These are phyloP conservation scores for Brassica balearica DNA, from an alignment of 441 rosid genomes.

Conservation along the genomic window DNA sequence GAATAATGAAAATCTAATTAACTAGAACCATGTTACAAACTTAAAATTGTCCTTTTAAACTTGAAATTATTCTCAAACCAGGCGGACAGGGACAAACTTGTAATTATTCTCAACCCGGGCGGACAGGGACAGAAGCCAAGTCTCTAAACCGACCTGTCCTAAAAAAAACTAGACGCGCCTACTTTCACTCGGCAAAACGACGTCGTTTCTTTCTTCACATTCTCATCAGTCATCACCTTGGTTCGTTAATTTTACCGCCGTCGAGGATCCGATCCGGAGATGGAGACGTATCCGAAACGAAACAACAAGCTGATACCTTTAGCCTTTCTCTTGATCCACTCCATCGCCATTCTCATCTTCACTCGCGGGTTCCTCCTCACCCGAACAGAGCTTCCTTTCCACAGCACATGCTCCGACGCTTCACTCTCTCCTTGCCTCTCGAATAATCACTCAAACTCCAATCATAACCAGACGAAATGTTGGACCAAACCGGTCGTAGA, in stretches of 20 bases:
- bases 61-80: too few relatives aligned
- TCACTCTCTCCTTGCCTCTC: slow-evolving; percentile 68
- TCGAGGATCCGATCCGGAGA: slow-evolving; percentile 28
- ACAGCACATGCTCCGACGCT: slow-evolving; percentile 74
- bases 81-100: too few relatives aligned
- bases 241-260: slow-evolving; percentile 17
- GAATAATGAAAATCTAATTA: too few relatives aligned
- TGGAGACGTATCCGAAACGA: slow-evolving; percentile 45
- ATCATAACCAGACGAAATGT: slow-evolving; percentile 46
- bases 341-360: slow-evolving; percentile 69
- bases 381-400: slow-evolving; percentile 90
- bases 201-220: background rate
- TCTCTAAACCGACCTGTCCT: too few relatives aligned
- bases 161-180: too few relatives aligned
- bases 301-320: slow-evolving; percentile 44
- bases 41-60: too few relatives aligned
- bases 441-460: background rate
- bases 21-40: too few relatives aligned
- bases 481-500: slow-evolving; percentile 87
- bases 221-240: background rate
- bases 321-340: slow-evolving; percentile 58
- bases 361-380: slow-evolving; percentile 91
- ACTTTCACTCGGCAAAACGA: background rate
- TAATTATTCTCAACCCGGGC: too few relatives aligned
- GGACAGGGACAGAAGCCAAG: too few relatives aligned